These are phyloP conservation scores for Globisporangium iwayamae DNA, from an alignment of 352 stramenopile genomes.

Conservation along the genomic window DNA sequence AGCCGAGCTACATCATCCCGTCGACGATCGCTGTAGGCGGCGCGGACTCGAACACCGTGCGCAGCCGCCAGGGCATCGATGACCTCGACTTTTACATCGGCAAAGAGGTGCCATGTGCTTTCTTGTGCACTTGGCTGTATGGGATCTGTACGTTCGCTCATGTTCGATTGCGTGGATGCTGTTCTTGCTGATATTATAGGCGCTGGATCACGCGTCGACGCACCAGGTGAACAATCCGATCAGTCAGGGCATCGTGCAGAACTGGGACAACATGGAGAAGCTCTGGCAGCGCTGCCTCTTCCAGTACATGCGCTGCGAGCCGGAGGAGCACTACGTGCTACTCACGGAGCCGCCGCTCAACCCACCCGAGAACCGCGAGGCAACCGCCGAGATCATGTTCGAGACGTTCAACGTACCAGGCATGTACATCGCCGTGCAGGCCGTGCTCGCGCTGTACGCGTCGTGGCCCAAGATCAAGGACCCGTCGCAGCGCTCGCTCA, in stretches of 20 bases:
- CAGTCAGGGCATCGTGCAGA: slow-evolving; percentile 88
- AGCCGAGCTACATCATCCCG: slow-evolving; percentile 95
- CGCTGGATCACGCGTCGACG: slow-evolving; percentile 84
- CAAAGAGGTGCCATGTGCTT: slow-evolving; percentile 48
- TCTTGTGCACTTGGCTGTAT: not conserved
- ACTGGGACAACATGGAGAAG: slow-evolving; percentile 96
- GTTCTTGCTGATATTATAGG: slow-evolving; percentile 18
- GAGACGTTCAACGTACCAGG: slow-evolving; percentile 95
- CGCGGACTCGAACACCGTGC: slow-evolving; percentile 60
- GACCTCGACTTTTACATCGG: slow-evolving; percentile 96
- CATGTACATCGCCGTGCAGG: slow-evolving; percentile 94
- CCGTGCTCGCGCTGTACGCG: slow-evolving; percentile 92
- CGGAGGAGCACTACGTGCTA: slow-evolving; percentile 92
- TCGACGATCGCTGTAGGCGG: slow-evolving; percentile 89
- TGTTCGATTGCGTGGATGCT: not conserved
- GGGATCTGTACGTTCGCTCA: not conserved
- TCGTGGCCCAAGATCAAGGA: slow-evolving; percentile 92
- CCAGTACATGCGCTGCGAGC: slow-evolving; percentile 92
- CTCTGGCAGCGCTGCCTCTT: slow-evolving; percentile 93
- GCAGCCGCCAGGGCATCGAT: slow-evolving; percentile 88
- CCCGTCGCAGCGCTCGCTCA: slow-evolving; percentile 85
- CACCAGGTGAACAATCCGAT: slow-evolving; percentile 92
- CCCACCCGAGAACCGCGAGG: slow-evolving; percentile 94
- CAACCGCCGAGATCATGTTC: slow-evolving; percentile 96
- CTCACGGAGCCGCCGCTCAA: slow-evolving; percentile 92